Evolutionary conservation across 805 yeast genomes (phyloP).

Genomic region (Teunomyces barrocoloradensis): DNA sequence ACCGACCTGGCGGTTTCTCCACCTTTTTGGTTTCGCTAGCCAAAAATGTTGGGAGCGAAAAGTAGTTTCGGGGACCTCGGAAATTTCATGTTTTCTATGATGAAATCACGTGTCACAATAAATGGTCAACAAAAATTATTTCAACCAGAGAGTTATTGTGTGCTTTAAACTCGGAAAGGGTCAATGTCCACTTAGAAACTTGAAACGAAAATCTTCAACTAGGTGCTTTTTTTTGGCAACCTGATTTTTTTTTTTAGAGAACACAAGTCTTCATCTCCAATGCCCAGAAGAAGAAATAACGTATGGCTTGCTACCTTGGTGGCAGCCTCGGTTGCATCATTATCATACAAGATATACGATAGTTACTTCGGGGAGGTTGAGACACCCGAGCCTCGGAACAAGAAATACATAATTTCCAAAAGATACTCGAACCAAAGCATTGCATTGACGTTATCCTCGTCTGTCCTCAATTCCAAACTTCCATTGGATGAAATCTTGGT

Average conservation of each 20-base stretch:
- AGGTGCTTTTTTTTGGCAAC: background rate
- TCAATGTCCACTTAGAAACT: background rate
- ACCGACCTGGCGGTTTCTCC: background rate
- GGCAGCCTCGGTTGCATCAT: constrained; percentile 34
- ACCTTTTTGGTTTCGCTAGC: background rate
- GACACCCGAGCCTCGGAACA: constrained; percentile 4
- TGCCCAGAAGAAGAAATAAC: constrained; percentile 2
- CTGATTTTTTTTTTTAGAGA: background rate
- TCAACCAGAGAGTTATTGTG: background rate
- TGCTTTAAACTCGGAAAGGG: background rate
- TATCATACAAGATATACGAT: constrained; percentile 33
- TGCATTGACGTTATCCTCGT: constrained; percentile 41
- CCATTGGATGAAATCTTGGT: constrained; percentile 39
- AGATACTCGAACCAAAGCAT: constrained; percentile 31
- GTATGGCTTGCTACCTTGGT: constrained; percentile 14
- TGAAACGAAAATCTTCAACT: background rate
- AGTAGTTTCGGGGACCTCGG: background rate
- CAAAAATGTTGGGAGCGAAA: background rate
- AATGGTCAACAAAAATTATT: constrained; percentile 1
- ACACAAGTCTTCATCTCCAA: background rate
- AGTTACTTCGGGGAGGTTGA: constrained; percentile 6
- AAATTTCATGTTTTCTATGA: background rate
- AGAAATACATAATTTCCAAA: constrained; percentile 8
- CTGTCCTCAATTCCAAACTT: constrained; percentile 34
- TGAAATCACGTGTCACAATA: background rate